A percentile compares a stretch with the other conserved stretches of the same genome.
Conservation (phyloP, 129 eudicot species). For the Helichrysum umbraculigerum region DNA sequence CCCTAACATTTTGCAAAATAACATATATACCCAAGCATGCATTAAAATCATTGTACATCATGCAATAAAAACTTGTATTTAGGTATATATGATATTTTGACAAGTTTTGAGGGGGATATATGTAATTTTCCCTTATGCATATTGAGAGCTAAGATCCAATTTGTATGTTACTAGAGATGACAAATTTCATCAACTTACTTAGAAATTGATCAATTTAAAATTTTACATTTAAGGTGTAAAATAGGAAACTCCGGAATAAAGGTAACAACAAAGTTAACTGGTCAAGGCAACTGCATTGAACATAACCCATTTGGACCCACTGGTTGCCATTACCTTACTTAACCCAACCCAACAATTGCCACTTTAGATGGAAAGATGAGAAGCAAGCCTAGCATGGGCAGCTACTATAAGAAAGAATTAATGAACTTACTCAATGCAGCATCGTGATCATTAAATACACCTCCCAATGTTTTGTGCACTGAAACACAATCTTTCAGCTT, state of each 20-base stretch:
- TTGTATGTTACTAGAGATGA: neutral
- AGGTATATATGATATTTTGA: too few species aligned
- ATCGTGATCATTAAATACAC: slow-evolving; percentile 49
- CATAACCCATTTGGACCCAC: neutral
- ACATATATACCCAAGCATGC: too few species aligned
- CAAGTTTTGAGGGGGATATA: too few species aligned
- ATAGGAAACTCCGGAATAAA: neutral
- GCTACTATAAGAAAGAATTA: neutral
- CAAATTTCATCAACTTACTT: neutral
- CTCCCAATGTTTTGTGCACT: slow-evolving; percentile 63
- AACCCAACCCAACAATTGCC: neutral
- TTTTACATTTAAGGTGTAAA: neutral
- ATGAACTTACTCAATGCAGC: slow-evolving; percentile 68
- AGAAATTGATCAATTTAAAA: neutral
- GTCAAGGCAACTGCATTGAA: neutral
- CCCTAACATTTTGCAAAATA: too few species aligned
- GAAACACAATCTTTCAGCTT: slow-evolving; percentile 72
- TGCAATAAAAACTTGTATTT: too few species aligned
- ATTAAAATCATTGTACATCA: too few species aligned
- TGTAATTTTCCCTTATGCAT: too few species aligned
- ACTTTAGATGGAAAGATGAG: neutral
- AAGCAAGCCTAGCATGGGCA: neutral
- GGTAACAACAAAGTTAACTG: neutral
- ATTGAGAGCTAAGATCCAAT: neutral
- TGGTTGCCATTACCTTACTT: neutral